phyloP scores from a whole-genome alignment of 257 asterid genomes.

The Fraxinus quadrangulata region DNA sequence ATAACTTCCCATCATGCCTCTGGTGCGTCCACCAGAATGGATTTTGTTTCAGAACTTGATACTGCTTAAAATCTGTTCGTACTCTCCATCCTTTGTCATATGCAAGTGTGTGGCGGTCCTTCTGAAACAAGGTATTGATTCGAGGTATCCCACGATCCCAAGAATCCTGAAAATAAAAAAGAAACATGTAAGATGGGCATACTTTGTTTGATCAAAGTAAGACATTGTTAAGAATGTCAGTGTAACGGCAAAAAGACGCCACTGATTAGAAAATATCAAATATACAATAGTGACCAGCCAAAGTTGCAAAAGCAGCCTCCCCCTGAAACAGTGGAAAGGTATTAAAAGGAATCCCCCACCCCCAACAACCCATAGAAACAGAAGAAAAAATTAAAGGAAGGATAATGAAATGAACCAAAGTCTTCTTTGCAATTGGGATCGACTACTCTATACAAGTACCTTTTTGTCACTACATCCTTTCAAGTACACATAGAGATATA shows the following conservation, averaged over 20 bases:
- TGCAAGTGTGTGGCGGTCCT: constrained; percentile 98
- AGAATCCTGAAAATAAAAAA: constrained; percentile 66
- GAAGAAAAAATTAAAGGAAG: no score
- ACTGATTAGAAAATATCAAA: background rate
- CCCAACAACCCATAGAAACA: background rate
- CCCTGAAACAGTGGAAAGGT: background rate
- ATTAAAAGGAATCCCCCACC: background rate
- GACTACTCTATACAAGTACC: background rate
- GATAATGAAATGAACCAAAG: background rate
- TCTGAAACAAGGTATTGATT: constrained; percentile 94
- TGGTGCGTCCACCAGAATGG: constrained; percentile 99
- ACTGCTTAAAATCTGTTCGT: constrained; percentile 96
- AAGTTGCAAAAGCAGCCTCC: constrained; percentile 10
- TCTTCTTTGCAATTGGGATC: background rate
- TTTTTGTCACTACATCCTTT: background rate
- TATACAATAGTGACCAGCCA: background rate
- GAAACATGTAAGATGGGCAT: constrained; percentile 6
- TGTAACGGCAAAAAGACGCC: background rate
- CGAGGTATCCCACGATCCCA: constrained; percentile 99
- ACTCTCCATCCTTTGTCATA: constrained; percentile 99
- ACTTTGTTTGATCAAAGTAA: background rate
- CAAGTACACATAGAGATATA: background rate
- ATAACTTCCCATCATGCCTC: constrained; percentile 95
- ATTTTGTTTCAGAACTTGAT: constrained; percentile 97
- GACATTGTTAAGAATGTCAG: background rate